Base-by-base conservation (phyloP, 345 rosid genomes). In the Arabidopsis suecica region DNA sequence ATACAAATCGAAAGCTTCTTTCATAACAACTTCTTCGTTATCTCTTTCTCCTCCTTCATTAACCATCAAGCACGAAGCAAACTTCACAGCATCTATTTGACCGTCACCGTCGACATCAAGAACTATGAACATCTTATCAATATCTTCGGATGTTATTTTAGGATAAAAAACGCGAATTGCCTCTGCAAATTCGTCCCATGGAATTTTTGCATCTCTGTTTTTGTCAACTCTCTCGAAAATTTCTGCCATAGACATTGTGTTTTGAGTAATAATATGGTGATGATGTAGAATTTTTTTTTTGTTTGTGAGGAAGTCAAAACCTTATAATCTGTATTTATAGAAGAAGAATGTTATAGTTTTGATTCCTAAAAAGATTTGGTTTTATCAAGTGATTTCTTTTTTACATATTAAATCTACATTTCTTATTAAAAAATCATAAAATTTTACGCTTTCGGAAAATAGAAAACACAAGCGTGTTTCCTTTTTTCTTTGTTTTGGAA, bases 131-230 rank as follows among this genome's bases (percentile, higher is more conserved):
- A 74, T 74, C 28, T 48, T 49, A 8, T 67, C 61, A 4, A 75
- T 49, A 38, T 67, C 73, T 59, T 66, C 55, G 0, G 54, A 67
- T 1, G 68, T 40, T 13, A 9, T 67, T 1, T 23, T 2, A 38
- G 79, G 79, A 49, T 73, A 67, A 6, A 75, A 75, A 0, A 16
- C 73, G 7, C 45, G 73, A 34, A 67, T 67, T 6, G 45, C 60
- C 1, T 48, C 25, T 0, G 79, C 33, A 13, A 75, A 75, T 33
- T 75, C 73, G 0, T 75, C 78, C 73, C 73, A 75, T 30, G 68
- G 67, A 0, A 67, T 38, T 49, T 75, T 75, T 2, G 73, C 73
- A 50, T 75, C 78, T 18, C 67, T 58, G 34, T 74, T 74, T 3
- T 12, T 74, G 34, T 74, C 78, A 0, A 74, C 37, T 16, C 33